These are phyloP conservation scores for Orobanche coerulescens DNA, from an alignment of 257 asterid species.

Conservation along the genomic window DNA sequence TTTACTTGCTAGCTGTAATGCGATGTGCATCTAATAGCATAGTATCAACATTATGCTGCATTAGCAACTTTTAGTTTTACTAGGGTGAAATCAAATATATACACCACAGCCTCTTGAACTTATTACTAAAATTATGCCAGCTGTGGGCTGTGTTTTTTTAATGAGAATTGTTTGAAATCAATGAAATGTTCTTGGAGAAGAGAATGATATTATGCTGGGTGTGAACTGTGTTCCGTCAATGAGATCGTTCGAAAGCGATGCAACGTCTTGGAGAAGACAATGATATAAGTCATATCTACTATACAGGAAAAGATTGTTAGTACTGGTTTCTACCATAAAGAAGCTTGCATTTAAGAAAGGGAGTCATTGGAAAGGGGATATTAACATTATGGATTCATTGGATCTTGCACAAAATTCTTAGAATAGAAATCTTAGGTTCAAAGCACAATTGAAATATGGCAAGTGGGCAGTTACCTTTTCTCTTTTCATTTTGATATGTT, in stretches of 20 bases:
- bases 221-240: not conserved
- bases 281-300: not conserved
- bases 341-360: slow-evolving; percentile 4
- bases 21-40: slow-evolving; percentile 16
- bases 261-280: not conserved
- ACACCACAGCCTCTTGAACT: slow-evolving; percentile 6
- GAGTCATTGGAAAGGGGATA: not conserved
- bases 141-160: not conserved
- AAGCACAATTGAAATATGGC: not conserved
- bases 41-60: not conserved
- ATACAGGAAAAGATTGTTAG: not conserved
- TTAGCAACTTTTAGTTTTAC: slow-evolving; percentile 6
- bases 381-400: not conserved
- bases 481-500: too few species aligned
- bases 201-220: not conserved
- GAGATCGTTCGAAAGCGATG: slow-evolving; percentile 5
- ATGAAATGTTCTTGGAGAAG: slow-evolving; percentile 1
- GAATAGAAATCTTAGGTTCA: not conserved
- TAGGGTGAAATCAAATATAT: not conserved
- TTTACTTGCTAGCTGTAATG: slow-evolving; percentile 4
- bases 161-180: not conserved
- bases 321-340: not conserved
- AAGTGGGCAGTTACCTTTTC: not conserved
- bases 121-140: not conserved
- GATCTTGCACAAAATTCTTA: not conserved